These are phyloP conservation scores for Ochetophila trinervis DNA, from an alignment of 306 rosid species.

Conservation along the genomic window DNA sequence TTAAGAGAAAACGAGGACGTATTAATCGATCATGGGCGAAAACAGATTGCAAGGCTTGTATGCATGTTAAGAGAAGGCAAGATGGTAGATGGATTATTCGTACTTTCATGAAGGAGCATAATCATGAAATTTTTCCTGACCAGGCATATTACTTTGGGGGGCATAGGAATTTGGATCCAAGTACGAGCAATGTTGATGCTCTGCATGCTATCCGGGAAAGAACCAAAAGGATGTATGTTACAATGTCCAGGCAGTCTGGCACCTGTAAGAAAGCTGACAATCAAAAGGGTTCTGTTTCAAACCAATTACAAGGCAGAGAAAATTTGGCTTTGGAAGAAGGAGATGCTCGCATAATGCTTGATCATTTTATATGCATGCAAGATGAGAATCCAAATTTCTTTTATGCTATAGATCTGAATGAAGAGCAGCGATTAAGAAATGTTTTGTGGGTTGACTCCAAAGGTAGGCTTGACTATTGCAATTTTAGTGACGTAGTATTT, in stretches of 20 bases:
- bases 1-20: constrained; percentile 43
- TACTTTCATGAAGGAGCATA: constrained; percentile 40
- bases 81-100: constrained; percentile 39
- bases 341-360: constrained; percentile 38
- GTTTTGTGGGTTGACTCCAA: constrained; percentile 51
- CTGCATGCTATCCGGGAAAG: constrained; percentile 29
- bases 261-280: constrained; percentile 20
- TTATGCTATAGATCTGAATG: constrained; percentile 46
- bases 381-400: constrained; percentile 51
- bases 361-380: constrained; percentile 40
- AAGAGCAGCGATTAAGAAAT: constrained; percentile 39
- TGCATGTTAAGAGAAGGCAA: constrained; percentile 49
- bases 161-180: constrained; percentile 32
- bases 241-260: constrained; percentile 28
- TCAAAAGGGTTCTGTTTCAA: constrained; percentile 19
- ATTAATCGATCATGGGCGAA: constrained; percentile 38
- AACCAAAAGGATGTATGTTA: constrained; percentile 30
- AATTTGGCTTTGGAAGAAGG: constrained; percentile 37
- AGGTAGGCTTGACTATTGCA: constrained; percentile 41
- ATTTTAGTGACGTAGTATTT: constrained; percentile 42
- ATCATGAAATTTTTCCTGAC: constrained; percentile 44
- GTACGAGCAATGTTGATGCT: constrained; percentile 25
- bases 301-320: constrained; percentile 16
- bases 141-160: constrained; percentile 38
- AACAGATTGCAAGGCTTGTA: constrained; percentile 44